Evolutionary conservation across 1,139 yeast genomes (phyloP), one percentile per base, ranked within the genome.

Genomic region (Hemisphaericaspora subhashii): DNA sequence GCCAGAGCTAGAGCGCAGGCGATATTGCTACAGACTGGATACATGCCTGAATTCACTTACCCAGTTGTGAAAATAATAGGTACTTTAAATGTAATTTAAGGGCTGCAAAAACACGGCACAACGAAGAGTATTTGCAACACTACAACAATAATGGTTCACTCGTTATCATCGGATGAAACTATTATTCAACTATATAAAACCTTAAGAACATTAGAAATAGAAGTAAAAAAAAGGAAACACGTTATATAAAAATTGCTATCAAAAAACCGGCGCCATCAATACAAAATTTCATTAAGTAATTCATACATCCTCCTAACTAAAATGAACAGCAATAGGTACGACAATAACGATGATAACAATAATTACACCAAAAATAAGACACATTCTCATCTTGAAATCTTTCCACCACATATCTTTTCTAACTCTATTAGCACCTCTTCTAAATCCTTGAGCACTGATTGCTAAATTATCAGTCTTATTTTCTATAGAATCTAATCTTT

Each of bases 321-420:
- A 89, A 60, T 88, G 96, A 45, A 92, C 90, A 31, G 87, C 98
- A 51, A 92, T 83, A 28, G 98, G 98, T 36, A 92, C 97, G 54
- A 90, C 85, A 53, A 92, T 89, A 38, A 92, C 95, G 47, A 90
- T 77, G 55, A 94, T 73, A 39, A 90, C 72, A 55, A 92, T 83
- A 46, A 94, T 77, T 26, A 85, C 74, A 32, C 86, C 95, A 32
- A 86, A 75, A 45, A 88, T 85, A 45, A 92, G 74, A 64, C 98
- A 92, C 74, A 90, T 72, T 64, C 96, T 83, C 95, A 92, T 86
- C 72, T 92, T 92, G 79, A 94, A 78, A 63, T 92, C 97, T 66
- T 94, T 92, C 88, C 95, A 86, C 98, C 98, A 92, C 98, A 92
- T 92, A 61, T 89, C 96, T 66, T 90, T 94, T 70, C 99, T 86